These are phyloP conservation scores for Tuber borchii DNA, from an alignment of 495 filamentous ascomycete species.

Conservation along the genomic window DNA sequence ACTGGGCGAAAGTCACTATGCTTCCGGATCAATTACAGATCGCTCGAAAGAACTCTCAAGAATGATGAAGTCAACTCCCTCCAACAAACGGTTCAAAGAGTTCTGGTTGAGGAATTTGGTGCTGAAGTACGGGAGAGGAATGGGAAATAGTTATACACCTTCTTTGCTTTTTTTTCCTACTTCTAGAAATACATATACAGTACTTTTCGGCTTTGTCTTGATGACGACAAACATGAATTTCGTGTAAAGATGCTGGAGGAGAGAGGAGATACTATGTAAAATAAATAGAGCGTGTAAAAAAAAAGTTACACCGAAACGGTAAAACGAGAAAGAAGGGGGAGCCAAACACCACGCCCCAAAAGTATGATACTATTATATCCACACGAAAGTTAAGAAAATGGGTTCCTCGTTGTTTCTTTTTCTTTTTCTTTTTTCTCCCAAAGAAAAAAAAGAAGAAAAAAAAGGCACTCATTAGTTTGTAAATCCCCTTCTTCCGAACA, in stretches of 20 bases:
- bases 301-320: not conserved
- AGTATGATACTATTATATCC: not conserved
- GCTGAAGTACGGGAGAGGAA: slow-evolving; percentile 66
- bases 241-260: not conserved
- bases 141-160: not conserved
- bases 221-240: not conserved
- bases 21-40: slow-evolving; percentile 88
- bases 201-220: not conserved
- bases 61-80: slow-evolving; percentile 69
- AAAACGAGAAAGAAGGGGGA: not conserved
- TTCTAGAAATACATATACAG: not conserved
- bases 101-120: slow-evolving; percentile 61
- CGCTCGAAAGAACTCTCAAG: slow-evolving; percentile 78
- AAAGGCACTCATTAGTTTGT: not conserved
- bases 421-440: not conserved
- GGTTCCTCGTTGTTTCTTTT: not conserved
- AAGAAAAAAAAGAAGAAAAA: no score
- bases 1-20: slow-evolving; percentile 75
- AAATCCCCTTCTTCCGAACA: not conserved
- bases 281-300: not conserved
- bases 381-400: not conserved
- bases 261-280: not conserved
- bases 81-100: slow-evolving; percentile 59
- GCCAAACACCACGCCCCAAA: not conserved
- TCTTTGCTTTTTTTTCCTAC: slow-evolving; percentile 15